phyloP scores from a whole-genome alignment of 139 green algal genomes.

The Spirogloea muscicola region DNA sequence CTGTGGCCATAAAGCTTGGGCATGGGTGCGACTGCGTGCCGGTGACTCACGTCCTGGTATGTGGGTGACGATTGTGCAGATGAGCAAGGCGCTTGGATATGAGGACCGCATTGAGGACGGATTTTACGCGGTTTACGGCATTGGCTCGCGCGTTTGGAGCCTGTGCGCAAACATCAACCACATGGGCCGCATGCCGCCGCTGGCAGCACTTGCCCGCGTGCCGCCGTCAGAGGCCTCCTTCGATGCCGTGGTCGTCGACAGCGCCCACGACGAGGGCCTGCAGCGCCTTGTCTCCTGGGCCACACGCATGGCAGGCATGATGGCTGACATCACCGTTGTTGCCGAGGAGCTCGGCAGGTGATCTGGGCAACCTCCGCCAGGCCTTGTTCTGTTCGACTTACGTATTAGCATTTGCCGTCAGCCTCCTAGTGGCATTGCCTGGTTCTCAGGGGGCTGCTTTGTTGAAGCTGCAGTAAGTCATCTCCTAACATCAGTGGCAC shows the following conservation, averaged over 20 bases:
- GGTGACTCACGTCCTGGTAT: no score
- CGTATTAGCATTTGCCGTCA: no score
- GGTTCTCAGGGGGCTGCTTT: no score
- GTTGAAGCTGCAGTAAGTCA: no score
- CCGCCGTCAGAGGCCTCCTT: conserved; percentile 28
- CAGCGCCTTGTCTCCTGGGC: conserved; percentile 12
- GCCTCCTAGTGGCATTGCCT: no score
- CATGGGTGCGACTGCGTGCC: no score
- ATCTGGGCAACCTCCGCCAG: no score
- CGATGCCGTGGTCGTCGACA: conserved; percentile 12
- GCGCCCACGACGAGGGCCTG: neutral
- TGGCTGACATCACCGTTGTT: conserved; percentile 9
- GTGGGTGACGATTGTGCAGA: conserved; percentile 1
- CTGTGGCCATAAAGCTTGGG: no score
- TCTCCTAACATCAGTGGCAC: no score
- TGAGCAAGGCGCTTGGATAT: neutral
- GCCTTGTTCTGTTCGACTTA: no score
- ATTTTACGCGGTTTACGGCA: conserved; percentile 12
- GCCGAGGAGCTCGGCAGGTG: conserved; percentile 17
- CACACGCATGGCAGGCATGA: neutral
- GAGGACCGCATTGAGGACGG: conserved; percentile 4
- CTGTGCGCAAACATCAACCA: neutral
- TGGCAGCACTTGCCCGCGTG: conserved; percentile 3
- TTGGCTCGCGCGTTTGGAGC: conserved; percentile 8
- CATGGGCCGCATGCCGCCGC: neutral